Base-by-base conservation (phyloP, 768 basidiomycete species). In the Boletus coccyginus region DNA sequence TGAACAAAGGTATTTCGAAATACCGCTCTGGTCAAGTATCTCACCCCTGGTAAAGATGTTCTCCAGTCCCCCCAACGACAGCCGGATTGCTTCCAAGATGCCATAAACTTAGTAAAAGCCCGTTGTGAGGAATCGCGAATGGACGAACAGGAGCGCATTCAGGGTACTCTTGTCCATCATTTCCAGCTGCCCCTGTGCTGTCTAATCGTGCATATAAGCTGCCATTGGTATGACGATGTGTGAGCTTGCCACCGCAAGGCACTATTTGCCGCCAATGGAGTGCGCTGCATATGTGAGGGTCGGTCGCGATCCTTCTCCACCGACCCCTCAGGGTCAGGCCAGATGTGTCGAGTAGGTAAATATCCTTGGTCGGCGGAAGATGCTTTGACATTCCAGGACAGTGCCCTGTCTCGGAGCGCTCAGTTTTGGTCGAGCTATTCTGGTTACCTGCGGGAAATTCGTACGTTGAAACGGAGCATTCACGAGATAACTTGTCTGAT, bases 351-450 rank as follows among this genome's bases (percentile, higher is more conserved):
- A 80, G 83, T 84, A 62, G 46, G 76, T 59, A 53, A 33, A 35
- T 51, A 2, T 31, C 31, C 10, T 39, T 46, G 51, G 31, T 46
- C 36, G 5, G 39, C 53, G 44, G 48, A 47, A 44, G 36, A 53
- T 43, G 31, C 8, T 10, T 55, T 61, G 50, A 60, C 51, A 1
- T 35, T 32, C 24, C 17, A 12, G 19, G 7, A 43, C 61, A 91
- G 89, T 53, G 87, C 90, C 13, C 71, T 92, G 11, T 84, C 88
- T 16, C 77, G 88, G 47, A 91, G 90, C 65, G 82, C 89, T 9
- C 90, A 92, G 63, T 87, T 85, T 63, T 92, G 90, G 90, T 90
- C 90, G 5, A 90, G 87, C 54, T 91, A 90, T 69, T 92, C 90
- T 3, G 90, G 90, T 0, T 90, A 92, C 70, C 76, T 92, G 49